These are phyloP conservation scores for Ophiostoma fasciatum DNA, from an alignment of 2,329 filamentous ascomycete genomes.

Conservation along the genomic window DNA sequence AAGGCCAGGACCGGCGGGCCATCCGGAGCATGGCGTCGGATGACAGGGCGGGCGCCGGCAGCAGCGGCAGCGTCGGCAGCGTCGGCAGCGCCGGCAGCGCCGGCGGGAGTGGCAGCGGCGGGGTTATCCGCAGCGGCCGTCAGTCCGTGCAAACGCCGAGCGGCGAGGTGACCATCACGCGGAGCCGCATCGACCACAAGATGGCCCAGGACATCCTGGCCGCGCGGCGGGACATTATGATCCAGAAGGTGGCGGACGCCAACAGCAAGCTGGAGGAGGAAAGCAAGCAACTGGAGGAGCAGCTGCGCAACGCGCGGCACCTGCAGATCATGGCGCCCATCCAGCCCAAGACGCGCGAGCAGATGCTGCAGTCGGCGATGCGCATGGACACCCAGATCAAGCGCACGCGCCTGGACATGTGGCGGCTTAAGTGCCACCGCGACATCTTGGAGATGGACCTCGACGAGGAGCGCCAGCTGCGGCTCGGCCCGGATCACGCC, in stretches of 20 bases:
- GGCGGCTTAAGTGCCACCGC: conserved; percentile 77
- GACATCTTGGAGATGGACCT: conserved; percentile 79
- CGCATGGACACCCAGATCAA: conserved; percentile 78
- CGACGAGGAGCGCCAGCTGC: conserved; percentile 52
- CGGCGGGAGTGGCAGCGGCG: too few species aligned
- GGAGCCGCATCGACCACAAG: conserved; percentile 61
- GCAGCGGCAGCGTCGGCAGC: conserved; percentile 39
- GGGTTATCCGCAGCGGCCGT: conserved; percentile 34
- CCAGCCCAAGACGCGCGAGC: conserved; percentile 75
- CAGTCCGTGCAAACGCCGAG: conserved; percentile 51
- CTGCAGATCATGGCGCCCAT: conserved; percentile 80
- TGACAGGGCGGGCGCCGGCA: too few species aligned
- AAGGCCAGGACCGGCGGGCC: conserved; percentile 61
- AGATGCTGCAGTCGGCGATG: conserved; percentile 70
- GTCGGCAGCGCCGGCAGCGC: too few species aligned
- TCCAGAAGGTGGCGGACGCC: conserved; percentile 67
- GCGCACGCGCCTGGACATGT: conserved; percentile 89
- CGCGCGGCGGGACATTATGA: conserved; percentile 70
- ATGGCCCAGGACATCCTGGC: conserved; percentile 76
- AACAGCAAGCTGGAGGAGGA: conserved; percentile 60
- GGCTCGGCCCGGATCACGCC: conserved; percentile 18
- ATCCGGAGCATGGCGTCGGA: conserved; percentile 58
- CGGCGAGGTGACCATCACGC: conserved; percentile 59
- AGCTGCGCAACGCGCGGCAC: conserved; percentile 81
- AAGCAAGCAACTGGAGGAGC: conserved; percentile 66